Evolutionary conservation across 441 rosid genomes (phyloP).

Genomic region (Brassica hybrid): DNA sequence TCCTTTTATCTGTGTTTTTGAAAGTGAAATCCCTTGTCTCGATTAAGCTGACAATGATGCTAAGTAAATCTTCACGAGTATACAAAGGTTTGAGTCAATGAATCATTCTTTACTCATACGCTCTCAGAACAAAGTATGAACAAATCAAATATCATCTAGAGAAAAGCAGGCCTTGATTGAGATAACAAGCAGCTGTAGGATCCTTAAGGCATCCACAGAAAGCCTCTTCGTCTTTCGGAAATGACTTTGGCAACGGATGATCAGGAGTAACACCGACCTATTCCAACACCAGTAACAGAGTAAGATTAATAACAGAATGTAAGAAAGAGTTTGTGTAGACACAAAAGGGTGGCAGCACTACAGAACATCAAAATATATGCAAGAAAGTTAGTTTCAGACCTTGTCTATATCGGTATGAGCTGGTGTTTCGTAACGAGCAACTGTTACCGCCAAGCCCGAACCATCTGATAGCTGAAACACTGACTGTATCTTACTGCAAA

Average conservation of each 20-base stretch:
- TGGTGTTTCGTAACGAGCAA: constrained; percentile 95
- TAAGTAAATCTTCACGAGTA: neutral
- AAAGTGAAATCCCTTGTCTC: neutral
- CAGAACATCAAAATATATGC: neutral
- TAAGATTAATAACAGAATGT: neutral
- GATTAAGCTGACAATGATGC: neutral
- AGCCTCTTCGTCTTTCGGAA: constrained; percentile 77
- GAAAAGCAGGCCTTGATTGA: constrained; percentile 67
- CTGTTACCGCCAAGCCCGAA: constrained; percentile 91
- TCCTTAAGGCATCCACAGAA: constrained; percentile 86
- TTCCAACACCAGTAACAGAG: constrained; percentile 17
- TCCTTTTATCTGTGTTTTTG: neutral
- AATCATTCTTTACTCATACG: neutral
- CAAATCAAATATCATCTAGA: constrained; percentile 51
- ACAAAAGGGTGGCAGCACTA: neutral
- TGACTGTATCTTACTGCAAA: constrained; percentile 91
- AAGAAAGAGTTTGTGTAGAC: neutral
- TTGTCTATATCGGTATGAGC: constrained; percentile 85
- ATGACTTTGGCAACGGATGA: constrained; percentile 78
- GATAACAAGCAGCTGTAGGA: constrained; percentile 68
- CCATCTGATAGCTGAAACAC: constrained; percentile 94
- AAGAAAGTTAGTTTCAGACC: constrained; percentile 48
- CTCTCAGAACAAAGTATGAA: constrained; percentile 13
- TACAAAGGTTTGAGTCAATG: constrained; percentile 2
- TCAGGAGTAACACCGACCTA: constrained; percentile 93